Base-by-base conservation (phyloP, 1,284 basidiomycete species). In the Bondarzewia mesenterica region DNA sequence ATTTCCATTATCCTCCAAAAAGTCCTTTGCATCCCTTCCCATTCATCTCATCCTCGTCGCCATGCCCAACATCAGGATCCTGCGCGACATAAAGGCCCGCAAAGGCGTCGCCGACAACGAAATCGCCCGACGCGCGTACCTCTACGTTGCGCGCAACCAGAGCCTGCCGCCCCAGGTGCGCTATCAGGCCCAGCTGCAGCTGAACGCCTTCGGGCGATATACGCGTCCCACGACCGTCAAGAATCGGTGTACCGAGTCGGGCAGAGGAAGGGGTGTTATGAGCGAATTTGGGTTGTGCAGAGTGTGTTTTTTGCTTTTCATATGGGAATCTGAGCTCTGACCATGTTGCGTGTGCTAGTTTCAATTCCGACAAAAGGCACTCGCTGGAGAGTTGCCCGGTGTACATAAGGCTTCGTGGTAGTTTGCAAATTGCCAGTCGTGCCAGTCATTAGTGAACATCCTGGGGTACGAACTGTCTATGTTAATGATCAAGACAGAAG, bases 121-220 rank as follows among this genome's bases (percentile, higher is more conserved):
- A 64, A 73, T 93, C 46, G 72, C 83, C 38, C 83, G 93, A 22
- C 75, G 90, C 48, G 92, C 93, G 0, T 93, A 93, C 66, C 82
- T 95, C 51, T 91, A 82, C 65, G 85, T 95, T 55, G 91, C 93
- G 18, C 80, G 93, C 55, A 95, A 96, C 68, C 83, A 90, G 61
- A 79, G 81, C 0, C 70, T 95, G 10, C 83, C 92, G 6, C 72
- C 87, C 4, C 84, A 90, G 60, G 79, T 96, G 47, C 87, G 95
- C 51, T 92, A 95, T 67, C 90, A 94, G 61, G 94, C 95, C n/a
- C 94, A 97, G 65, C 73, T 97, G 50, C 90, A 95, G 61, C 77
- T 98, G 48, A 95, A 94, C 67, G 80, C 83, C 18, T 91, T 96
- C 60, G 85, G 80, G 51, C 78, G 80, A 44, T 89, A 90, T 65